Conservation (phyloP, 495 filamentous ascomycete species). For the Neurospora sp. region DNA sequence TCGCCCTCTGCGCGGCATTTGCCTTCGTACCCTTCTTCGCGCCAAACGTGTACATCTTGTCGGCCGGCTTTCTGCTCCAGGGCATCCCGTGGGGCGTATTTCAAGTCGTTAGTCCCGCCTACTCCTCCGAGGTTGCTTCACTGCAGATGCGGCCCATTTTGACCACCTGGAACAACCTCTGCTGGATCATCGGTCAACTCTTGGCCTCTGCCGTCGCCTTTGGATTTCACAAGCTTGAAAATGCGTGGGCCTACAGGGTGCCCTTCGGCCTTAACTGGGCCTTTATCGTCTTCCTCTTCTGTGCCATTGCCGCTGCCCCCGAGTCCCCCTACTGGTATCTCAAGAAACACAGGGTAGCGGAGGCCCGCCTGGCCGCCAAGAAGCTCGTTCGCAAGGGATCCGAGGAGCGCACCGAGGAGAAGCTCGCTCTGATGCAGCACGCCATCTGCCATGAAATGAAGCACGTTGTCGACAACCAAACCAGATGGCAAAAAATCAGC, state of each 20-base stretch:
- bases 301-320: conserved; percentile 53
- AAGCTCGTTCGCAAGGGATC: conserved; percentile 42
- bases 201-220: conserved; percentile 50
- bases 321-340: conserved; percentile 75
- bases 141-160: conserved; percentile 46
- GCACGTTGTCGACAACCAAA: conserved; percentile 23
- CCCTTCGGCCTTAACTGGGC: conserved; percentile 63
- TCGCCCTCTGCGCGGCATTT: conserved; percentile 35
- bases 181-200: conserved; percentile 60
- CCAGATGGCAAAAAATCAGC: conserved; percentile 8
- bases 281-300: conserved; percentile 52
- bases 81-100: conserved; percentile 65
- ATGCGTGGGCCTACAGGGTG: conserved; percentile 49
- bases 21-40: conserved; percentile 56
- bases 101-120: conserved; percentile 41
- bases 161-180: conserved; percentile 59
- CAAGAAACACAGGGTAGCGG: conserved; percentile 43
- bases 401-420: conserved; percentile 46
- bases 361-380: conserved; percentile 34
- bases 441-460: conserved; percentile 52
- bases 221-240: conserved; percentile 37
- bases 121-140: conserved; percentile 53
- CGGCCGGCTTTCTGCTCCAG: conserved; percentile 57
- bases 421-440: conserved; percentile 59
- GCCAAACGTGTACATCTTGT: conserved; percentile 46